Evolutionary conservation across 73 alveolate genomes (phyloP).

Genomic region (Halteria grandinella): DNA sequence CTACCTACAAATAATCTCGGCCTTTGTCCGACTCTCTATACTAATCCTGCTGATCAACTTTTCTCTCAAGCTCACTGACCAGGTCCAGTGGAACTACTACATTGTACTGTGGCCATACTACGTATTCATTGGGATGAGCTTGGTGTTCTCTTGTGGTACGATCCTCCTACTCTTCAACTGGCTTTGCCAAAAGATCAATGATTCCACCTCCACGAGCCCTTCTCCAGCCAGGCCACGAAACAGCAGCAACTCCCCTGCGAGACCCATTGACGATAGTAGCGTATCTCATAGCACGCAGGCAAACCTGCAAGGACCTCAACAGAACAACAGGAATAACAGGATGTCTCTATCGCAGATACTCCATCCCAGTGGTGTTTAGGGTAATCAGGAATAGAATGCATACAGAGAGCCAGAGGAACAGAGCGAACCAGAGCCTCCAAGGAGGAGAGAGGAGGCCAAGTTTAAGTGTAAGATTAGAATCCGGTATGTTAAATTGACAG

Average conservation of each 20-base stretch:
- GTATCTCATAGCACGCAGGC: no score
- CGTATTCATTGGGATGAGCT: slow-evolving; percentile 17
- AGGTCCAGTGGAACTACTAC: slow-evolving; percentile 16
- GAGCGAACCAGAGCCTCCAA: neutral
- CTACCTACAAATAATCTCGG: slow-evolving; percentile 30
- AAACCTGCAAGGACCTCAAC: no score
- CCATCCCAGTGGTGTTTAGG: no score
- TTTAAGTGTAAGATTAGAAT: neutral
- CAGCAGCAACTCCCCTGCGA: no score
- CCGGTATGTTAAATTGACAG: neutral
- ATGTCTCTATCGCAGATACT: no score
- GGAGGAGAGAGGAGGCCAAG: neutral
- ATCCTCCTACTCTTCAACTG: slow-evolving; percentile 19
- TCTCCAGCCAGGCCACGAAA: no score
- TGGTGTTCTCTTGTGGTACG: slow-evolving; percentile 33
- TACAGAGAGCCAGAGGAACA: neutral
- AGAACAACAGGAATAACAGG: neutral
- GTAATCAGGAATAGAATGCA: neutral
- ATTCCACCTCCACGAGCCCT: no score
- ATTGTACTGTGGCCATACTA: slow-evolving; percentile 36
- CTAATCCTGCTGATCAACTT: slow-evolving; percentile 8
- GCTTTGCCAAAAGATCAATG: slow-evolving; percentile 30
- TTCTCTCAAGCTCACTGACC: slow-evolving; percentile 1
- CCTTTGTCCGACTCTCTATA: slow-evolving; percentile 1
- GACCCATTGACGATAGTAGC: no score